phyloP scores from a whole-genome alignment of 2,329 filamentous ascomycete genomes.

The Alternaria hordeiaustralica region DNA sequence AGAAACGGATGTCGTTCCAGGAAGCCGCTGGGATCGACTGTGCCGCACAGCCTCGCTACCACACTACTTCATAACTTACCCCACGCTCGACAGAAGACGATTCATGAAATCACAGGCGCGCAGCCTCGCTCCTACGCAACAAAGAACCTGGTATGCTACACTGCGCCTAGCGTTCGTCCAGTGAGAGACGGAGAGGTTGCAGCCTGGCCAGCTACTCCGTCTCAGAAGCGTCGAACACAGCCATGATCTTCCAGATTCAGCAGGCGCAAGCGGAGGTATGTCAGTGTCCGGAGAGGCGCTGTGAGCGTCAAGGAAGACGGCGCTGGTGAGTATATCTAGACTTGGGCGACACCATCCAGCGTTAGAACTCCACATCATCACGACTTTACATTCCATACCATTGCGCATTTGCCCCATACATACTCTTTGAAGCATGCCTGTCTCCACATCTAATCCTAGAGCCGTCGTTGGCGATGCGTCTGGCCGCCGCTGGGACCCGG shows the following conservation, averaged over 20 bases:
- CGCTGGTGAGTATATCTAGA: not conserved
- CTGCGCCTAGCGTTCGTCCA: not conserved
- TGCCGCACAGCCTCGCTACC: constrained; percentile 3
- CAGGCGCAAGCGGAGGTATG: not conserved
- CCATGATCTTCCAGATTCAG: not conserved
- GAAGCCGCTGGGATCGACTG: not conserved
- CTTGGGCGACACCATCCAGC: not conserved
- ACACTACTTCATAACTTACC: not conserved
- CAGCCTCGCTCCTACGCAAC: not conserved
- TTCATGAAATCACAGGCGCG: not conserved
- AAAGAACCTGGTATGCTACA: not conserved
- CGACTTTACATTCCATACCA: not conserved
- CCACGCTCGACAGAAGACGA: not conserved
- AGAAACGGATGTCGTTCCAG: not conserved
- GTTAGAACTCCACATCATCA: not conserved
- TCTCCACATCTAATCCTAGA: not conserved
- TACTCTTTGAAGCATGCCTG: not conserved
- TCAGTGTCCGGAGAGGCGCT: rapidly evolving
- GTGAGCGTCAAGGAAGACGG: not conserved
- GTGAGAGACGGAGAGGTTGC: not conserved
- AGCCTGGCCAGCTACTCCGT: not conserved
- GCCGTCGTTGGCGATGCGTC: no score
- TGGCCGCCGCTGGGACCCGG: constrained; percentile 13
- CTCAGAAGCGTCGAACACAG: not conserved
- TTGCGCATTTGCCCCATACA: not conserved